Conservation (phyloP, 768 basidiomycete species). For the Terana coerulea region DNA sequence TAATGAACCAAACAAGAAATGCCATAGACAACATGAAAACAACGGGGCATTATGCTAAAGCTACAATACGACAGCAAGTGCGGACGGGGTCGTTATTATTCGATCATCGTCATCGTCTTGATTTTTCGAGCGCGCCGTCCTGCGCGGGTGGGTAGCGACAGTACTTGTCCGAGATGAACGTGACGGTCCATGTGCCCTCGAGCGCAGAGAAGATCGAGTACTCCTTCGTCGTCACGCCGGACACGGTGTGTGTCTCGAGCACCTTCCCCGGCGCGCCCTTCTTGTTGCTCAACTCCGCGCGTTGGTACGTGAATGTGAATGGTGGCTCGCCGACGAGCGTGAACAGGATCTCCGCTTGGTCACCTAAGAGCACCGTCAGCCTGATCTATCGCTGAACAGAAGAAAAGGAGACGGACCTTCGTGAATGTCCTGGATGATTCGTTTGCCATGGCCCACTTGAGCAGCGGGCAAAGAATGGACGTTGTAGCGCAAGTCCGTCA, state of each 20-base stretch:
- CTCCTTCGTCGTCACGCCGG: constrained; percentile 64
- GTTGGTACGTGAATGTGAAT: constrained; percentile 94
- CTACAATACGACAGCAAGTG: constrained; percentile 5
- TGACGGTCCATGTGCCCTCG: constrained; percentile 93
- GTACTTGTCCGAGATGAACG: constrained; percentile 84
- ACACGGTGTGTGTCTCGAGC: constrained; percentile 90
- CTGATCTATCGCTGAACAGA: not conserved
- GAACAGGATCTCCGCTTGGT: constrained; percentile 93
- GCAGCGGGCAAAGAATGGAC: constrained; percentile 88
- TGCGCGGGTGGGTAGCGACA: constrained; percentile 84
- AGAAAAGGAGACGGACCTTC: constrained; percentile 54
- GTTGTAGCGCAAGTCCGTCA: constrained; percentile 67
- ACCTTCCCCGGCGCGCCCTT: constrained; percentile 75
- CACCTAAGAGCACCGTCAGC: too few relatives aligned
- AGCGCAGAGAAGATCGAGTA: constrained; percentile 92
- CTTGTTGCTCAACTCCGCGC: constrained; percentile 64
- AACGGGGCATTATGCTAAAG: constrained; percentile 8
- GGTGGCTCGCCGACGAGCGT: constrained; percentile 88
- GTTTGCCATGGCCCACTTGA: constrained; percentile 82
- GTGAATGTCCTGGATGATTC: constrained; percentile 79
- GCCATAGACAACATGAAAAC: too few relatives aligned
- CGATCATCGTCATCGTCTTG: constrained; percentile 14
- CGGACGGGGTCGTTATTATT: not conserved
- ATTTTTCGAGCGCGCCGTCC: constrained; percentile 39
- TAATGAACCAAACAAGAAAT: not conserved